Evolutionary conservation across 2,329 filamentous ascomycete species (phyloP).

Genomic region (Clarireedia sp.): DNA sequence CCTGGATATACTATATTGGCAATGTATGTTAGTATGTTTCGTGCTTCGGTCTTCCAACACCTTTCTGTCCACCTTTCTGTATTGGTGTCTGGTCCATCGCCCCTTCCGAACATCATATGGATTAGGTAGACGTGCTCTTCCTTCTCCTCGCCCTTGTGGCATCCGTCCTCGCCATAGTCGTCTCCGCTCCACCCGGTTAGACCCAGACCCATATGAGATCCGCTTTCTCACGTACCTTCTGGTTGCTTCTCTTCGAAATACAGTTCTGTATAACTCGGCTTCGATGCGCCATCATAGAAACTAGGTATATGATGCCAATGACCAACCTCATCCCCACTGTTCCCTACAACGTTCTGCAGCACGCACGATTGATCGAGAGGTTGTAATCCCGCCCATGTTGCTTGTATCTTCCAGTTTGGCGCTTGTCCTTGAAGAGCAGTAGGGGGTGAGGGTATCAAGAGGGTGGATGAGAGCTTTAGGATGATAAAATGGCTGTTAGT

Average conservation of each 20-base stretch:
- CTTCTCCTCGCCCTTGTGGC: too few relatives aligned
- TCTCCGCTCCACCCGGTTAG: background rate
- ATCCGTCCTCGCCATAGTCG: background rate
- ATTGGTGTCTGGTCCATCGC: too few relatives aligned
- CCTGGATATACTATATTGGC: background rate
- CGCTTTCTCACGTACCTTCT: background rate
- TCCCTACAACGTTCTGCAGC: constrained; percentile 6
- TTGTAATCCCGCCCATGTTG: background rate
- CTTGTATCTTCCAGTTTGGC: background rate
- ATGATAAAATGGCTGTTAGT: background rate
- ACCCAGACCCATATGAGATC: background rate
- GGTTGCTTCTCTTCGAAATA: constrained; percentile 1
- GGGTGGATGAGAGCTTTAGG: background rate
- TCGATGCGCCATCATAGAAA: constrained; percentile 3
- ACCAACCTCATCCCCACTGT: background rate
- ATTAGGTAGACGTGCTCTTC: background rate
- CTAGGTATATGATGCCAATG: constrained; percentile 2
- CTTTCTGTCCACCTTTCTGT: too few relatives aligned
- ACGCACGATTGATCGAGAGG: constrained; percentile 15
- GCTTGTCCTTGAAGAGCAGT: background rate
- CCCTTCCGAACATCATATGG: background rate
- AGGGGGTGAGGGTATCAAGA: background rate
- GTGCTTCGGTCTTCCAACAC: background rate
- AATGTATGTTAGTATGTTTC: background rate
- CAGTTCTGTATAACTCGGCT: background rate